A percentile compares a stretch with the other conserved stretches of the same genome.
Evolutionary conservation across 1,139 yeast species (phyloP).

Genomic region (Scheffersomyces quercinus): DNA sequence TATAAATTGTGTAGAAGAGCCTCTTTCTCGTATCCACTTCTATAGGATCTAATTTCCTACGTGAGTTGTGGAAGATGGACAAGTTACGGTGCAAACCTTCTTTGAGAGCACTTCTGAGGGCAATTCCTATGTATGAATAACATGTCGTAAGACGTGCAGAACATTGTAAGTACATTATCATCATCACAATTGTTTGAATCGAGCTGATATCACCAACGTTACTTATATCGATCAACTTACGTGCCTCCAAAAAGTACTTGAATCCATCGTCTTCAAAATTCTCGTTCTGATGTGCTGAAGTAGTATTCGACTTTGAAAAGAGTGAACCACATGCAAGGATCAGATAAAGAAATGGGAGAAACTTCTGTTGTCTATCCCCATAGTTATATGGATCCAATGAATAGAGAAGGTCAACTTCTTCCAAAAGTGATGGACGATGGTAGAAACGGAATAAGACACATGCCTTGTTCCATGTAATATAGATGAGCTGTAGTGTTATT

Average conservation of each 20-base stretch:
- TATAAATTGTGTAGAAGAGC: slow-evolving; percentile 84
- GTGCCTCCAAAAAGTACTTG: slow-evolving; percentile 78
- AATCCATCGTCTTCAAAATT: slow-evolving; percentile 75
- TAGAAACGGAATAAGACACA: slow-evolving; percentile 83
- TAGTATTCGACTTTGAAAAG: slow-evolving; percentile 50
- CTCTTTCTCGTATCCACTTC: slow-evolving; percentile 86
- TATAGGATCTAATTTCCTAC: slow-evolving; percentile 65
- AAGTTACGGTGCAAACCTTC: slow-evolving; percentile 86
- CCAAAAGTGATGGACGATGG: slow-evolving; percentile 78
- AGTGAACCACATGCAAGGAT: slow-evolving; percentile 65
- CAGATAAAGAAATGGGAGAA: slow-evolving; percentile 73
- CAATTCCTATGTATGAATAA: slow-evolving; percentile 91
- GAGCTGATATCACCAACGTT: slow-evolving; percentile 49
- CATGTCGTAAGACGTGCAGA: slow-evolving; percentile 89
- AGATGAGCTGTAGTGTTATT: slow-evolving; percentile 67
- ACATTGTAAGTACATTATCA: slow-evolving; percentile 81
- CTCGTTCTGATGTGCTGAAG: slow-evolving; percentile 40
- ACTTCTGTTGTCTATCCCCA: slow-evolving; percentile 72
- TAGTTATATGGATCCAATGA: slow-evolving; percentile 70
- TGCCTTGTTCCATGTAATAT: slow-evolving; percentile 82
- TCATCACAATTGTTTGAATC: slow-evolving; percentile 70
- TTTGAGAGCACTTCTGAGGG: slow-evolving; percentile 79
- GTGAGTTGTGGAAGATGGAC: slow-evolving; percentile 50
- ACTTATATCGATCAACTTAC: slow-evolving; percentile 67
- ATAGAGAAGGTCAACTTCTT: slow-evolving; percentile 49